phyloP scores from a whole-genome alignment of 352 stramenopile genomes.

The Globisporangium paddicum region DNA sequence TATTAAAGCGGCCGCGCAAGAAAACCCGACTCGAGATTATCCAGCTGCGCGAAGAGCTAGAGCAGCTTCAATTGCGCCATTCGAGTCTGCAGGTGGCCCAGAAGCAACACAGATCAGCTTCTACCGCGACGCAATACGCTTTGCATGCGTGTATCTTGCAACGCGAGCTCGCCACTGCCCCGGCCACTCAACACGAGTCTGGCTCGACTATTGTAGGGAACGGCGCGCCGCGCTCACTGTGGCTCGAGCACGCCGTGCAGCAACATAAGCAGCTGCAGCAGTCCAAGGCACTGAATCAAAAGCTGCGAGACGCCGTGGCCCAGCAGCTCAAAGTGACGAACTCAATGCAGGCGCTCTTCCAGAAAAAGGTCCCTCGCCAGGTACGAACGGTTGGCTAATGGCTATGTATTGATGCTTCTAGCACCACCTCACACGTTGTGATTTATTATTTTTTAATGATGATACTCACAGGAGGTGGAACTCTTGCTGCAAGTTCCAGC shows the following conservation, averaged over 20 bases:
- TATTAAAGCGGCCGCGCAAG: slow-evolving; percentile 9
- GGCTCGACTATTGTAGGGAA: too few relatives aligned
- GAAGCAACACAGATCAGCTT: too few relatives aligned
- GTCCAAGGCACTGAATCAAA: slow-evolving; percentile 35
- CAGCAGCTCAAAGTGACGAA: slow-evolving; percentile 37
- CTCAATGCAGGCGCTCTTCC: slow-evolving; percentile 14
- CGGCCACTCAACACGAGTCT: too few relatives aligned
- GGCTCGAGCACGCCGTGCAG: slow-evolving; percentile 32
- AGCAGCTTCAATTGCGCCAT: not conserved
- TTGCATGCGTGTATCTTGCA: too few relatives aligned
- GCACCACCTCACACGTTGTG: too few relatives aligned
- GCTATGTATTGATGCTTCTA: too few relatives aligned
- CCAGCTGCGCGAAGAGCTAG: slow-evolving; percentile 8
- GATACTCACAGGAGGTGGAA: too few relatives aligned
- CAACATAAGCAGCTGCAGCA: slow-evolving; percentile 41
- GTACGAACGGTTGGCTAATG: not conserved
- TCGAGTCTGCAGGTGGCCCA: not conserved
- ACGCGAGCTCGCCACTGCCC: too few relatives aligned
- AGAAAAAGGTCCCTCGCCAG: not conserved
- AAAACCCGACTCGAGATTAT: slow-evolving; percentile 13
- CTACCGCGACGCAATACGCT: too few relatives aligned
- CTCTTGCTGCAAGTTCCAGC: not conserved
- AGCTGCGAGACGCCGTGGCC: slow-evolving; percentile 32
- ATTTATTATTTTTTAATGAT: too few relatives aligned
- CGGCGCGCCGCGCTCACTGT: slow-evolving; percentile 23